Evolutionary conservation across 192 early-diverging fungal genomes (phyloP).

Genomic region (Cetraspora pellucida): DNA sequence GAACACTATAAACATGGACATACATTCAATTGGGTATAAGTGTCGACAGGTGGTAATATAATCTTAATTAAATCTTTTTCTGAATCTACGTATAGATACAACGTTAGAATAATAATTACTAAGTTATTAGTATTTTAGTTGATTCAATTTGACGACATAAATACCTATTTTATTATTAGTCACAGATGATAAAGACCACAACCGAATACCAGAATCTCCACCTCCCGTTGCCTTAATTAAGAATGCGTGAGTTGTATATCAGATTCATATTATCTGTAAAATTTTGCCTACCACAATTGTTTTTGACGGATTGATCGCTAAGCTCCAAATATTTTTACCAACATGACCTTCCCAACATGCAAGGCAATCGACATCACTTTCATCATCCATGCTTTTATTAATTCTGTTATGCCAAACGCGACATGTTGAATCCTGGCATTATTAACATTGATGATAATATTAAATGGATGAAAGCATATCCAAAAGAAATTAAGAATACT

Average conservation of each 20-base stretch:
- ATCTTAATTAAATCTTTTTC: constrained; percentile 37
- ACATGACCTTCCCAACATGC: constrained; percentile 81
- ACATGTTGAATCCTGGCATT: constrained; percentile 66
- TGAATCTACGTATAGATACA: constrained; percentile 26
- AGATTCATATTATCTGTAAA: not conserved
- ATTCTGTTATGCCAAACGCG: constrained; percentile 64
- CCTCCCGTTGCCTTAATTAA: constrained; percentile 67
- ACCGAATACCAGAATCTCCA: constrained; percentile 75
- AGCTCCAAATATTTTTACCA: constrained; percentile 80
- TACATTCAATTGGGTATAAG: constrained; percentile 34
- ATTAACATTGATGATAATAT: not conserved
- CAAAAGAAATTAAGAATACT: not conserved
- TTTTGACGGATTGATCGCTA: constrained; percentile 60
- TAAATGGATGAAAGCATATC: not conserved
- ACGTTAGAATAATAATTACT: not conserved
- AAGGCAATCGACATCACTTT: constrained; percentile 51
- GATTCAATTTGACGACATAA: not conserved
- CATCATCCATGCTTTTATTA: constrained; percentile 28
- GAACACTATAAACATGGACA: not conserved
- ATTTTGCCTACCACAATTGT: constrained; percentile 46
- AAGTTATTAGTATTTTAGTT: no score
- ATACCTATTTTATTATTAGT: constrained; percentile 57
- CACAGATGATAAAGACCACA: constrained; percentile 67
- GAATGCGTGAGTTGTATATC: not conserved
- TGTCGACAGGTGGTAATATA: constrained; percentile 25